Base-by-base conservation (phyloP, 1,284 basidiomycete genomes). In the Blastosporella zonata region DNA sequence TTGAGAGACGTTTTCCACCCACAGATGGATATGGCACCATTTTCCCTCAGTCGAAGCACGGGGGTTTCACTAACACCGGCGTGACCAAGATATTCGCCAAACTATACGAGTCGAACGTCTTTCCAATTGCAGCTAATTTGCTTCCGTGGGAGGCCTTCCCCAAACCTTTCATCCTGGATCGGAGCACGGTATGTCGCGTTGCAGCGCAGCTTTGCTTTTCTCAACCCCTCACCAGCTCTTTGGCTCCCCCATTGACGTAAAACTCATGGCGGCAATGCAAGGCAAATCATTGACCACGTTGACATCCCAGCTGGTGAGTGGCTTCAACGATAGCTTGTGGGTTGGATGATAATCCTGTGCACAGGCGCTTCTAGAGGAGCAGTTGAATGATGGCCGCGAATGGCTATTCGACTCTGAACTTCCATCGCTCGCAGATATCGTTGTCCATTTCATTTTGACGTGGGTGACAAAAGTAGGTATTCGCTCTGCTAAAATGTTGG, bases 361-460 rank as follows among this genome's bases (percentile, higher is more conserved):
- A 34, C 45, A 81, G 77, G 56, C 63, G 6, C 58, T 79, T 10
- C 37, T 79, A 5, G 77, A 82, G 54, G 71, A 79, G 52, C 78
- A 81, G 54, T 67, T 82, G 15, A 60, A 62, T 1, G 79, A 81
- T 58, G 76, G 69, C n/a, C 72, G 81, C 2, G 73, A 78, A 58
- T 84, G 79, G 79, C 62, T 81, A 5, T 72, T 81, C 50, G 73
- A 81, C 54, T 80, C 81, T 0, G 71, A 72, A 44, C 47, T 62
- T 0, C 77, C 78, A 3, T 69, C 77, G 37, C 61, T 80, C 8
- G 76, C 72, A 6, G 80, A 84, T 55, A 56, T 82, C 13, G 70
- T 74, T 2, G 64, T 75, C 5, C 70, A 81, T 52, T 77, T 77
- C 52, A 55, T 77, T 3, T 64, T 74, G 46, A 59, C 61, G 3